Evolutionary conservation across 768 basidiomycete genomes (phyloP), one percentile per base, ranked within the genome.

Genomic region (Amanita phalloides): DNA sequence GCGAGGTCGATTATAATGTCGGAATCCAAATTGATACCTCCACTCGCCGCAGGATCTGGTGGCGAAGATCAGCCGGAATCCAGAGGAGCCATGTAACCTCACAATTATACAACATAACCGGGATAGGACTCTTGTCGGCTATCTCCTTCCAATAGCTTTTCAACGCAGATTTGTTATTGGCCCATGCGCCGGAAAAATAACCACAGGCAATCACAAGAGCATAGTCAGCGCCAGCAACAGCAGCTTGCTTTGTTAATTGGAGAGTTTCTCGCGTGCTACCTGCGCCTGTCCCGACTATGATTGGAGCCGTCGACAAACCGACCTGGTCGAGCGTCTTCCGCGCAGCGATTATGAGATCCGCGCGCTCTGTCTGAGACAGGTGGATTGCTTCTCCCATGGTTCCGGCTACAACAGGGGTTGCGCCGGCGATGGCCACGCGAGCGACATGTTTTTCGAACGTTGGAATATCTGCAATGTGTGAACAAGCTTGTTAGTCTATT

Each of bases 31-130:
- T 97, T 90, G 57, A 97, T 87, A 9, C 93, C 92, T 3, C 86
- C 89, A 53, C 84, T 78, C 3, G 90, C 91, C 26, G 82, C 88
- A 58, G 92, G 93, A 69, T 82, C 90, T 91, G 58, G 32, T 41
- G 49, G 45, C 14, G 43, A 48, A 10, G 35, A 59, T 49, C 53
- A 56, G 45, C 60, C 54, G 32, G 33, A 50, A 48, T 45, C 49
- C 51, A n/a, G 23, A 38, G 23, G n/a, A 47, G 50, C 38, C 2
- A 28, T 9, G 21, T 28, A 53, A 5, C 70, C 83, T 64, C 57
- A 86, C 87, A 93, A 60, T 91, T 92, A 71, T 93, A 94, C 45
- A 92, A 79, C 58, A 93, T 77, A 45, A 94, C 81, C 2, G 93
- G 91, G 45, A 96, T 82, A 1, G 90, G 86, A 58, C 86, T 89